Evolutionary conservation across 345 rosid genomes (phyloP), one percentile per base, ranked within the genome.

Genomic region (Melastoma malabathricum): DNA sequence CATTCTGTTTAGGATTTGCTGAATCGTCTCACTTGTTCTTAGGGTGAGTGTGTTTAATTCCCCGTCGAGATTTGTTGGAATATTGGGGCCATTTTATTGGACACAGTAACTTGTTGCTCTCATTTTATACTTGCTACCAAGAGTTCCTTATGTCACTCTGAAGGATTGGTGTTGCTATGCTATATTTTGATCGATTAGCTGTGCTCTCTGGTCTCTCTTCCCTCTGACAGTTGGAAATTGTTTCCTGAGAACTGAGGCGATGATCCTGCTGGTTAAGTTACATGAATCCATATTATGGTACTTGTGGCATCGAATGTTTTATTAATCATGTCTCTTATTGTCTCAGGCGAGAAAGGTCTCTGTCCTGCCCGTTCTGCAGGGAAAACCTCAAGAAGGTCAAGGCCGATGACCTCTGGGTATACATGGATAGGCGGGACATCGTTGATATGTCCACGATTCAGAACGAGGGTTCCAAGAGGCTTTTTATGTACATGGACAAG

Each of bases 281-380:
- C 12, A 6, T 34, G 10, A 34, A 1, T 34, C 41, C 12, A 8
- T 34, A 34, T 4, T 34, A 12, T 34, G 41, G 41, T 34, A 6
- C 41, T 34, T 9, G 12, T 34, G 41, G 41, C 41, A 34, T 34
- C 9, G 41, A 34, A 34, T 34, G 12, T 34, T 34, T 34, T 34
- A 2, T 20, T 14, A 13, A 56, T 52, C 19, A 54, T 17, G 19
- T 52, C 56, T 51, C 23, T 64, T 29, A 47, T 64, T 44, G 41
- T 3, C 46, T 52, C 77, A 86, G 95, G 92, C 60, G 68, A 5
- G 66, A 52, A 23, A 68, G 88, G 29, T 86, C 95, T 14, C 84
- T 73, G 67, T 80, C 95, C 18, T 86, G 92, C 47, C 95, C 95
- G 14, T 82, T 86, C 59, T 86, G 95, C 47, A 63, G 92, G 68